Evolutionary conservation across 306 rosid species (phyloP), one percentile per base, ranked within the genome.

Genomic region (Quercus cerris): DNA sequence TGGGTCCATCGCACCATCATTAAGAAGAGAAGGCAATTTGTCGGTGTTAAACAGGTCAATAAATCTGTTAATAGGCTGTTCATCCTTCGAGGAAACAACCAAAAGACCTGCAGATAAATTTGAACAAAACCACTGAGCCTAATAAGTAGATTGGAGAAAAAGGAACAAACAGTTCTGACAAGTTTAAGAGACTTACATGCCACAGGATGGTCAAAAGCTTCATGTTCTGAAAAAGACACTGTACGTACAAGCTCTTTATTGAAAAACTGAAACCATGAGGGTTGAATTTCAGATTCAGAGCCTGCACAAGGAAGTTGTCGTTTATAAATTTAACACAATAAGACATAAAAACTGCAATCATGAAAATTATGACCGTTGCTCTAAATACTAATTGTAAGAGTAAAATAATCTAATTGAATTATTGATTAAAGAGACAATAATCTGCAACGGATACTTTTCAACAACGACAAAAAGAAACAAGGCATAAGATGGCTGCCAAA

Each of bases 181-280:
- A 72, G 80, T 83, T 74, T 77, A 30, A 84, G 83, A 74, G 81
- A 79, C 93, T 89, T 88, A 93, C 99, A 95, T 87, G 93, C 93
- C 91, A 95, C 97, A 14, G 99, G 99, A 90, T 95, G 97, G 83
- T 95, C 99, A 91, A 95, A 93, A 85, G 97, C 93, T 90, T 95
- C 99, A 54, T 95, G 99, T 75, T 95, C 99, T 58, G 98, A 95
- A 91, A 93, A 95, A 56, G 99, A 93, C 52, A 89, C 86, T 41
- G 86, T 81, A 5, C 82, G 92, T 18, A 90, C 80, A 78, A 93
- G 98, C 89, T 90, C 97, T 84, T 91, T 89, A 84, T 95, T 95
- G 80, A 95, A 90, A 85, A 86, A 79, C 78, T 89, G 93, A 88
- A 95, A 92, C 99, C 97, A 95, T 18, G 97, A 81, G 62, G 98